Evolutionary conservation across 2,329 filamentous ascomycete genomes (phyloP), one percentile per base, ranked within the genome.

Genomic region (Xylaria sp.): DNA sequence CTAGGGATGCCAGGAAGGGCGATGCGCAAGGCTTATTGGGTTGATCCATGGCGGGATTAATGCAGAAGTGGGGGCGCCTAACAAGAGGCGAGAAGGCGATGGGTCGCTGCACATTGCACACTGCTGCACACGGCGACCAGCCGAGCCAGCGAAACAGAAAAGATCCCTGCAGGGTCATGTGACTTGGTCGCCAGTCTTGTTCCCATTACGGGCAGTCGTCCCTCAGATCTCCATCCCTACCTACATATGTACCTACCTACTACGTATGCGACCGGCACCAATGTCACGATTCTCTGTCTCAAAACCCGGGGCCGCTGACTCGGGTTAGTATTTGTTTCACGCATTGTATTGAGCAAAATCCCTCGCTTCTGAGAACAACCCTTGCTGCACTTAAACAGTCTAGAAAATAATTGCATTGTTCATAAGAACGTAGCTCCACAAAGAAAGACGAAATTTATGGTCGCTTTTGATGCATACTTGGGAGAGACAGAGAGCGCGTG

Each of bases 131-230:
- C 5, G 23, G 28, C 32, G 28, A 5, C 13, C 2, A n/a, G n/a
- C n/a, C n/a, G n/a, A n/a, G n/a, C n/a, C n/a, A 15, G 25, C 23
- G 12, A 41, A 39, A 20, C 12, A 39, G 32, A 6, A 32, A 34
- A 25, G 50, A 65, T 41, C 66, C 69, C 59, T 69, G 69, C 23
- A 34, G 50, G 20, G 34, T 70, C 70, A 72, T 65, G 70, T 72
- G 68, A 72, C 65, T 15, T 63, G 39, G 48, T 34, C 41, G 46
- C 56, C n/a, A 54, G 37, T 50, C 48, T 55, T 50, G 52, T 18
- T 44, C 15, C 41, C 18, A 60, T 55, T 57, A 25, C 54, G 69
- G 61, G 46, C 25, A 59, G 60, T 28, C 32, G 46, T 50, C 52
- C 50, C 44, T 65, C 56, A 44, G 65, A 66, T 60, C 18, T 60